These are phyloP conservation scores for Hyphodiscus sp. DNA, from an alignment of 2,329 filamentous ascomycete genomes.

Conservation along the genomic window DNA sequence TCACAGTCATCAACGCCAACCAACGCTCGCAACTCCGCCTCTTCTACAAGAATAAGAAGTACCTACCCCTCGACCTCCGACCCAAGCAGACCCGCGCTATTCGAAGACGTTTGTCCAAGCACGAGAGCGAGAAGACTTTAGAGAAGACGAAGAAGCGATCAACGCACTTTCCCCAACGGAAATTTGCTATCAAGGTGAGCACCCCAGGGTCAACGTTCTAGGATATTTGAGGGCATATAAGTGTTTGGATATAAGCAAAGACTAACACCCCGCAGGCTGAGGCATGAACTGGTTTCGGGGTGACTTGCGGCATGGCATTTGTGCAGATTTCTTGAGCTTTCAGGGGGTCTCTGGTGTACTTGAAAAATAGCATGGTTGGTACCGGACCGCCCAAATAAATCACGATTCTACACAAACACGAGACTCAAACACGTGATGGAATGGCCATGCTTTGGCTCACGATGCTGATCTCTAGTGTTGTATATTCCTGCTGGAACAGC, in stretches of 20 bases:
- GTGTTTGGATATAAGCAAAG: background rate
- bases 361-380: slow-evolving; percentile 16
- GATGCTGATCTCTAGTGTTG: no score
- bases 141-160: slow-evolving; percentile 96
- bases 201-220: background rate
- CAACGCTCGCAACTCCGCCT: slow-evolving; percentile 95
- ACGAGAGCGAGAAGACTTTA: slow-evolving; percentile 78
- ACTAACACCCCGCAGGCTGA: slow-evolving; percentile 24
- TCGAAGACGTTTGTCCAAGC: slow-evolving; percentile 86
- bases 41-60: slow-evolving; percentile 99
- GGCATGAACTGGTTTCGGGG: slow-evolving; percentile 23
- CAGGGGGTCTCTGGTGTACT: slow-evolving; percentile 21
- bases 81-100: slow-evolving; percentile 97
- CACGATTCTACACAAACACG: slow-evolving; percentile 4
- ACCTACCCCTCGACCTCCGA: slow-evolving; percentile 96
- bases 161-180: slow-evolving; percentile 96
- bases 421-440: no score
- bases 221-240: background rate
- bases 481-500: no score
- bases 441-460: no score
- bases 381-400: slow-evolving; percentile 13
- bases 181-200: slow-evolving; percentile 89
- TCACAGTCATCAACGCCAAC: slow-evolving; percentile 99
- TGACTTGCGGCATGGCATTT: slow-evolving; percentile 25
- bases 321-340: slow-evolving; percentile 22